Evolutionary conservation across 2,329 filamentous ascomycete species (phyloP), one percentile per base, ranked within the genome.

Genomic region (Exophiala dermatitidis): DNA sequence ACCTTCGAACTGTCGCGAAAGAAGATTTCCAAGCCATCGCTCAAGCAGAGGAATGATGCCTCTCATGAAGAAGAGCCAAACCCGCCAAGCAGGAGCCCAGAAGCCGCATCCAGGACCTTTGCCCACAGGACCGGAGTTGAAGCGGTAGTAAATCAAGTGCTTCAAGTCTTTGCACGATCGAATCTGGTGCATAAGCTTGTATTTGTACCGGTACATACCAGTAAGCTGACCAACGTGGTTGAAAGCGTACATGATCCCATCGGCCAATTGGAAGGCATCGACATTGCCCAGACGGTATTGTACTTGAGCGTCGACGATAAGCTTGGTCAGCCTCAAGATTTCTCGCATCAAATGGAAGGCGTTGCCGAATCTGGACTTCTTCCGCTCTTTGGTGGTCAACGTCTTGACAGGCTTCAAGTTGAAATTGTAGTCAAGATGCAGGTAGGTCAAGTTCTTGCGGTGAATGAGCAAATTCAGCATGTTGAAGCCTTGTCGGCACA

Each of bases 171-270:
- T 98, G 77, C 93, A 98, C 0, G 93, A 95, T 64, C 93, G 88
- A 64, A 98, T 98, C 71, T 98, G 93, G 69, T 98, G 93, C 93
- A 98, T 98, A 52, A 98, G 79, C 78, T 98, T 98, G 77, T 98
- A 98, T 78, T 98, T 98, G 80, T 98, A 98, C 57, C 93, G 86
- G 73, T 98, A 98, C 93, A 98, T 98, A 68, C 93, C 93, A 10
- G 93, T 98, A 57, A 98, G 77, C 71, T 98, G 94, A 58, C 93
- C 93, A 53, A 98, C 93, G 64, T 98, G 93, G 72, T 98, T 98
- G 76, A 98, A 98, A 12, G 93, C 94, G 64, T 98, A 98, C n/a
- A 97, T 77, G 53, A 98, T 98, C 70, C 93, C 93, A 70, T 98
- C 93, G 2, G 93, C 93, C 60, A 98, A 83, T 70, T 98, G 93